Conservation (phyloP, 306 rosid genomes). For the Benincasa hispida region DNA sequence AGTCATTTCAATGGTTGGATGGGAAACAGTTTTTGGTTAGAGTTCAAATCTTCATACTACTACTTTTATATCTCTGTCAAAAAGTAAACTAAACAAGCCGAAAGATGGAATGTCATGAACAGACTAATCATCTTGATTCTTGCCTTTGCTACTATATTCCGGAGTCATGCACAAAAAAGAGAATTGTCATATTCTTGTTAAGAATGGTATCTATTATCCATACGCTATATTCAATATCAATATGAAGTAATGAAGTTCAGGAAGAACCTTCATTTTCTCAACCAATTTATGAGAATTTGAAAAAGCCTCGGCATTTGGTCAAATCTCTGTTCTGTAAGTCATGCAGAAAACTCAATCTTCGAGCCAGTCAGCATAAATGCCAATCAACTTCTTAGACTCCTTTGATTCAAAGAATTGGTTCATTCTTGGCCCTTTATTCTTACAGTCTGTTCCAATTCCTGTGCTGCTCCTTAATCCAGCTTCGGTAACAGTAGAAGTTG, state of each 20-base stretch:
- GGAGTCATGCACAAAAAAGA: not conserved
- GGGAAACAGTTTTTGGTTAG: not conserved
- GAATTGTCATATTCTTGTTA: not conserved
- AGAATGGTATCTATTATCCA: not conserved
- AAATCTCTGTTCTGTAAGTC: not conserved
- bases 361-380: slow-evolving; percentile 54
- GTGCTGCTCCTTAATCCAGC: not conserved
- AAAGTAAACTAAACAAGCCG: not conserved
- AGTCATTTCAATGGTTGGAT: not conserved
- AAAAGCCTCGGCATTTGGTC: not conserved
- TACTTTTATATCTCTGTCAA: not conserved
- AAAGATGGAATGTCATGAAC: not conserved
- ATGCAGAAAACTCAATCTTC: slow-evolving; percentile 7
- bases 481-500: not conserved
- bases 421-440: slow-evolving; percentile 1
- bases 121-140: not conserved
- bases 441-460: not conserved
- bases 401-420: slow-evolving; percentile 13
- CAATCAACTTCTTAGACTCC: slow-evolving; percentile 14
- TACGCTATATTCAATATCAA: not conserved
- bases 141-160: not conserved
- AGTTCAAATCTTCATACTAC: not conserved
- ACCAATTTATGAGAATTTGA: not conserved
- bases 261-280: slow-evolving; percentile 2
- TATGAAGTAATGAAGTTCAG: not conserved